phyloP scores from a whole-genome alignment of 2,329 filamentous ascomycete species.

The Akanthomyces uredinophilus region DNA sequence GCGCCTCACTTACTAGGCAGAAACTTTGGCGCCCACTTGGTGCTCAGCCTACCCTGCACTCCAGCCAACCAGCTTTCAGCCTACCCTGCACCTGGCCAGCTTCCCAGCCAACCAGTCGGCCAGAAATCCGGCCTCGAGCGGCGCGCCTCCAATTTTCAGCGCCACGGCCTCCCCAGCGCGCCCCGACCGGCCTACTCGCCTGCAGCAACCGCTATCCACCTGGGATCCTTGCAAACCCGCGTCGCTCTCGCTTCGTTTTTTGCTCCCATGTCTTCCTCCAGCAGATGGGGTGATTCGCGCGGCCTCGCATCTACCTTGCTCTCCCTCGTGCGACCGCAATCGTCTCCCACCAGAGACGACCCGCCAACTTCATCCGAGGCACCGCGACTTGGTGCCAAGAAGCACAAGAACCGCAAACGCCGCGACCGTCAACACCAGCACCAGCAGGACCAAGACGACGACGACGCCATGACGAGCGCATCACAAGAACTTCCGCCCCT shows the following conservation, averaged over 20 bases:
- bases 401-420: conserved; percentile 17
- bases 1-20: conserved; percentile 22
- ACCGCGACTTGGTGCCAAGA: conserved; percentile 4
- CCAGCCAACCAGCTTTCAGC: conserved; percentile 4
- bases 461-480: conserved; percentile 10
- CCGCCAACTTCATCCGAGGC: conserved; percentile 14
- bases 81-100: conserved; percentile 15
- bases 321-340: conserved; percentile 26
- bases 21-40: conserved; percentile 4
- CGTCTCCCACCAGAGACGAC: conserved; percentile 21
- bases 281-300: conserved; percentile 29
- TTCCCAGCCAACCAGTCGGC: conserved; percentile 14
- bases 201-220: conserved; percentile 4
- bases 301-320: conserved; percentile 28
- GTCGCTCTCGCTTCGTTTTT: conserved; percentile 18
- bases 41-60: conserved; percentile 14
- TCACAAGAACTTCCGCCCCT: conserved; percentile 16
- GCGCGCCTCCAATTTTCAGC: conserved; percentile 21
- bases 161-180: not conserved
- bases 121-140: conserved; percentile 4
- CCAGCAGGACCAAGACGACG: conserved; percentile 17
- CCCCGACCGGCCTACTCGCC: not conserved
- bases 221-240: conserved; percentile 6
- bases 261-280: conserved; percentile 24
- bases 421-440: not conserved